phyloP scores from a whole-genome alignment of 1,284 basidiomycete species.

The Ceratobasidium sp. region DNA sequence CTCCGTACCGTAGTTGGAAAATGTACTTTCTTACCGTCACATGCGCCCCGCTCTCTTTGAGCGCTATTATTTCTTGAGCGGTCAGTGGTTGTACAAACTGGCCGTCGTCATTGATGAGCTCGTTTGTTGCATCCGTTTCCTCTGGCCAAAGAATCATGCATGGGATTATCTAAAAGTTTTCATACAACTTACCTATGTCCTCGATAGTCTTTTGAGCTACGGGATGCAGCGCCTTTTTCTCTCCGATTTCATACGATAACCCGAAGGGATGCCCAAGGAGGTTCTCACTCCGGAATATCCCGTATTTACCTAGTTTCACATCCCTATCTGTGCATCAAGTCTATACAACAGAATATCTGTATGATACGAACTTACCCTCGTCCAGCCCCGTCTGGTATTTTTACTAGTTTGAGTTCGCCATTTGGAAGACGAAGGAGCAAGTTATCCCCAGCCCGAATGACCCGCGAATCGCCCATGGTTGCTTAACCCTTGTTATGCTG shows the following conservation, averaged over 20 bases:
- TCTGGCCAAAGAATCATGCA: constrained; percentile 63
- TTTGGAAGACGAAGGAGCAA: constrained; percentile 72
- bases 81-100: constrained; percentile 79
- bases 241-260: constrained; percentile 74
- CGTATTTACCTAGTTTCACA: constrained; percentile 73
- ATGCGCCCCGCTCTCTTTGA: constrained; percentile 78
- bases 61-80: constrained; percentile 76
- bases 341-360: constrained; percentile 25
- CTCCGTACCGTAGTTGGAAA: constrained; percentile 32
- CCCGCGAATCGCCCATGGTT: constrained; percentile 45
- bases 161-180: too few relatives aligned
- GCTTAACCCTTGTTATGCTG: neutral
- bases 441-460: constrained; percentile 66
- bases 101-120: constrained; percentile 79
- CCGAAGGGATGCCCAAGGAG: constrained; percentile 78
- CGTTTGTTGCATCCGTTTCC: constrained; percentile 88
- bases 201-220: constrained; percentile 68
- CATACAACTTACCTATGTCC: constrained; percentile 67
- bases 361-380: constrained; percentile 63
- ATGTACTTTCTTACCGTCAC: constrained; percentile 62
- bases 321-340: constrained; percentile 56
- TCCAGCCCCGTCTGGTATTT: constrained; percentile 58
- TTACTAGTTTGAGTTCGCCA: constrained; percentile 69
- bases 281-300: constrained; percentile 71
- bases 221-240: constrained; percentile 65